phyloP scores from a whole-genome alignment of 176 grass and related monocot genomes.

The Oryza rufipogon region DNA sequence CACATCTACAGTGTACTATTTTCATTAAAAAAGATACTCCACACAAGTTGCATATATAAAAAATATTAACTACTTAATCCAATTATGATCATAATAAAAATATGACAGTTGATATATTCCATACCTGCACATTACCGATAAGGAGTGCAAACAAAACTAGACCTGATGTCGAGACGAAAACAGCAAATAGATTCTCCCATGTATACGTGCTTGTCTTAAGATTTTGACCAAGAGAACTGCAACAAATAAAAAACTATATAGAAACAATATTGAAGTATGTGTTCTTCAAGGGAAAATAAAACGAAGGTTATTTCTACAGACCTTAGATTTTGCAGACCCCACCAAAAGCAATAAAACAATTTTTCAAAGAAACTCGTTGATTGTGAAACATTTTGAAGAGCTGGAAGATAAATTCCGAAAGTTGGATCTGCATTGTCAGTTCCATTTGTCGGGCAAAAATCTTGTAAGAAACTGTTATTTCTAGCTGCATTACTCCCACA shows the following conservation, averaged over 20 bases:
- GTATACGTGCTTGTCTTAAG: slow-evolving; percentile 82
- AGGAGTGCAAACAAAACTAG: slow-evolving; percentile 97
- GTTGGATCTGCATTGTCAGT: slow-evolving; percentile 27
- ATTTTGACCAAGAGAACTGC: slow-evolving; percentile 97
- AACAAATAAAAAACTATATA: slow-evolving; percentile 44
- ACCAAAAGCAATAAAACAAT: slow-evolving; percentile 99
- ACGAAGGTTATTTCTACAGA: slow-evolving; percentile 30
- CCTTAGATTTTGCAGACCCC: slow-evolving; percentile 97
- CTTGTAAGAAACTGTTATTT: slow-evolving; percentile 52
- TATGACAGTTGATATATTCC: background rate
- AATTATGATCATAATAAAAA: slow-evolving; percentile 24
- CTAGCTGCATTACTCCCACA: slow-evolving; percentile 39
- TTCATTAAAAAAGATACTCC: too few relatives aligned
- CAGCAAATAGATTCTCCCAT: slow-evolving; percentile 81
- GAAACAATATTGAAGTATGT: background rate
- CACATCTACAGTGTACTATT: too few relatives aligned
- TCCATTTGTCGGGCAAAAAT: slow-evolving; percentile 42
- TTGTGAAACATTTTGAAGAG: slow-evolving; percentile 63
- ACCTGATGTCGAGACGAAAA: slow-evolving; percentile 77
- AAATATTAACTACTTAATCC: background rate
- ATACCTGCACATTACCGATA: slow-evolving; percentile 98
- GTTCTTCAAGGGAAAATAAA: background rate
- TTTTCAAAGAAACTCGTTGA: slow-evolving; percentile 83
- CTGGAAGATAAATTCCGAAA: slow-evolving; percentile 78
- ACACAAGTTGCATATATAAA: slow-evolving; percentile 2